Evolutionary conservation across 1,284 basidiomycete genomes (phyloP), one percentile per base, ranked within the genome.

Genomic region (Sanghuangporus baumii): DNA sequence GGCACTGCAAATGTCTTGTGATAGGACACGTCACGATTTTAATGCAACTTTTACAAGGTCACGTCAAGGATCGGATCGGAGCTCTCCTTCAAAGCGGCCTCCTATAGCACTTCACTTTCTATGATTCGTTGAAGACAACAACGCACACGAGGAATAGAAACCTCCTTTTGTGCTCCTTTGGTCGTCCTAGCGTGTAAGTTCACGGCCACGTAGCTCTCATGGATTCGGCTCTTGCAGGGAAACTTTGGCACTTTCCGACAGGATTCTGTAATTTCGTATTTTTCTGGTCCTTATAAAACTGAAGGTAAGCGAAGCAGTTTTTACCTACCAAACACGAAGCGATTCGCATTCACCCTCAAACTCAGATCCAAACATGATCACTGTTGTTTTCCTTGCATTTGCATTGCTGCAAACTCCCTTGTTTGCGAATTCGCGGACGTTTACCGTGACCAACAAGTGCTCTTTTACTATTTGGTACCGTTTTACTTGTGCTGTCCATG

Each of bases 351-450:
- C 20, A 8, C 12, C 2, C 9, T 18, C 16, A 48, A 0, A 2
- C 20, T n/a, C 47, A 16, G 20, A 9, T 4, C 3, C 4, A 23
- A 51, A n/a, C 8, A 51, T 51, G 48, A 51, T 31, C 26, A 26
- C 48, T 51, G 23, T 23, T 34, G 46, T 69, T 72, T n/a, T 66
- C 66, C 18, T 55, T 12, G 8, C 26, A 12, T 5, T 51, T 23
- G 48, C 16, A 46, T 11, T n/a, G 14, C 43, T 46, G 16, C 7
- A 16, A n/a, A 46, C 43, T 6, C 16, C 48, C n/a, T 23, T n/a
- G 12, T 43, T 51, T 23, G 72, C 69, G 26, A 66, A 72, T 52
- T 77, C 76, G 57, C 74, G 81, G 57, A 76, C 75, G 14, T 74
- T 80, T 62, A 78, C 76, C 11, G 73, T 70, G 11, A 23, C 50